Evolutionary conservation across 1,139 yeast genomes (phyloP).

Genomic region (Taphrina pruni): DNA sequence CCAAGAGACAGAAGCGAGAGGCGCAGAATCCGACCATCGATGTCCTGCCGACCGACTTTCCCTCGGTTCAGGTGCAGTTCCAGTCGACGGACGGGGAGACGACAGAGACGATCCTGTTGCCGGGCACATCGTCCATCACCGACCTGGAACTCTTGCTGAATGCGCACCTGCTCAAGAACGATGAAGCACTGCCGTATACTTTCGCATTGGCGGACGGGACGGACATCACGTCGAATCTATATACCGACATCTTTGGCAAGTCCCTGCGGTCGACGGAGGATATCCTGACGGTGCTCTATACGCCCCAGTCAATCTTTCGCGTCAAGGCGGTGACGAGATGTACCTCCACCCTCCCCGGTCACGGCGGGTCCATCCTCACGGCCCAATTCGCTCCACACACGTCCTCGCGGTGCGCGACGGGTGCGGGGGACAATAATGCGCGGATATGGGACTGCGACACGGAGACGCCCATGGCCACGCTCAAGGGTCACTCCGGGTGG

Average conservation of each 20-base stretch:
- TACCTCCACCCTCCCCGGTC: conserved; percentile 92
- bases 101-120: conserved; percentile 81
- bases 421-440: conserved; percentile 98
- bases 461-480: conserved; percentile 81
- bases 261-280: conserved; percentile 91
- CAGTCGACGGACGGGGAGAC: conserved; percentile 80
- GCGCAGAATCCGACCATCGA: conserved; percentile 83
- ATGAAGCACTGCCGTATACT: conserved; percentile 89
- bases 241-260: conserved; percentile 80
- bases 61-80: conserved; percentile 84
- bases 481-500: conserved; percentile 90
- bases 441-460: conserved; percentile 97
- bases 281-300: conserved; percentile 83
- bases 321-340: conserved; percentile 91
- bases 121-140: conserved; percentile 83
- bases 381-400: conserved; percentile 93
- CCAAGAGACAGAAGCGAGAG: conserved; percentile 82
- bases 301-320: conserved; percentile 93
- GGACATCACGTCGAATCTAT: conserved; percentile 81
- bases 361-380: conserved; percentile 88
- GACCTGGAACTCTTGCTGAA: conserved; percentile 88
- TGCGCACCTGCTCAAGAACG: conserved; percentile 62
- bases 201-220: conserved; percentile 61
- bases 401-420: conserved; percentile 79
- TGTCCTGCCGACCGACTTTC: conserved; percentile 75